Conservation (phyloP, 2,329 filamentous ascomycete genomes). For the Hymenotorrendiella dingleyae region DNA sequence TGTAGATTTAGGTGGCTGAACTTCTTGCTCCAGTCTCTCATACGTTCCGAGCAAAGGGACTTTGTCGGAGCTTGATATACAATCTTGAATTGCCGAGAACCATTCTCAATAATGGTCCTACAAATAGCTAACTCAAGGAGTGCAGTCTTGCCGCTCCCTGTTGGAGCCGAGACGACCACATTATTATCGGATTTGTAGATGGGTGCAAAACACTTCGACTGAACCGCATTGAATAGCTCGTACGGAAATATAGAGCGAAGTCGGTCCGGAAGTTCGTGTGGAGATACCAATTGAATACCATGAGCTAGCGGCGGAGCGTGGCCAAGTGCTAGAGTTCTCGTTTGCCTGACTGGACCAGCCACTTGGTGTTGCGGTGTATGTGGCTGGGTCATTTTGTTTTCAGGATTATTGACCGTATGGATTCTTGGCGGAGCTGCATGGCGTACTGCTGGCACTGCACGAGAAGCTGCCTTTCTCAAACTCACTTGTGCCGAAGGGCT, state of each 20-base stretch:
- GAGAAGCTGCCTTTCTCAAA: slow-evolving; percentile 18
- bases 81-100: slow-evolving; percentile 64
- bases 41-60: slow-evolving; percentile 70
- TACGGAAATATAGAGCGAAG: slow-evolving; percentile 68
- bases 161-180: slow-evolving; percentile 73
- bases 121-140: slow-evolving; percentile 80
- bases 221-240: slow-evolving; percentile 72
- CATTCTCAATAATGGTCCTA: slow-evolving; percentile 53
- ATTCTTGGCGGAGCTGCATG: too few species aligned
- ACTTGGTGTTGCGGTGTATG: slow-evolving; percentile 12
- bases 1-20: slow-evolving; percentile 61
- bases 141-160: slow-evolving; percentile 79
- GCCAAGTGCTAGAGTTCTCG: slow-evolving; percentile 14
- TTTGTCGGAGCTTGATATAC: slow-evolving; percentile 84
- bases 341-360: not conserved
- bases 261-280: slow-evolving; percentile 59
- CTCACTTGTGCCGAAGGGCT: slow-evolving; percentile 26
- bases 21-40: slow-evolving; percentile 71
- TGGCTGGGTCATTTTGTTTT: slow-evolving; percentile 1
- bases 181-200: slow-evolving; percentile 68
- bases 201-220: slow-evolving; percentile 68
- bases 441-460: slow-evolving; percentile 1
- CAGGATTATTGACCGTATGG: not conserved
- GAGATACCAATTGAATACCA: slow-evolving; percentile 54
- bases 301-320: slow-evolving; percentile 28